Evolutionary conservation across 352 stramenopile genomes (phyloP).

Genomic region (Pelagophyceae sp.): DNA sequence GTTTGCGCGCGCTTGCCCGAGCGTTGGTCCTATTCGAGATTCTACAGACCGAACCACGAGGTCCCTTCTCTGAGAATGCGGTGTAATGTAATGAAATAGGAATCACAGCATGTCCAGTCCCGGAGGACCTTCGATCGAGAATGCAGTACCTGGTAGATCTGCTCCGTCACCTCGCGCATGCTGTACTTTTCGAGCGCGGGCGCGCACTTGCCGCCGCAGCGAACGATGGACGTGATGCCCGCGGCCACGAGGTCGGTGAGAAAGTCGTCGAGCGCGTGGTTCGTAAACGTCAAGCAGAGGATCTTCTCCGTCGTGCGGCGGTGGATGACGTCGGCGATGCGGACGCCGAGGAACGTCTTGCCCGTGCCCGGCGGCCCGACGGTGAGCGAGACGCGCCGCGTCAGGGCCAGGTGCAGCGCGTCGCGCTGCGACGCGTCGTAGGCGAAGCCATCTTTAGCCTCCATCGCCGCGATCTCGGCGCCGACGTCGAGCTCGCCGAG

Average conservation of each 20-base stretch:
- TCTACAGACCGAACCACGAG: too few species aligned
- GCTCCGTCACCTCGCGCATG: slow-evolving; percentile 8
- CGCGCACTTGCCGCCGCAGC: slow-evolving; percentile 50
- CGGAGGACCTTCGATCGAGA: neutral
- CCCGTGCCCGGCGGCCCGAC: slow-evolving; percentile 36
- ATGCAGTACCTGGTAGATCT: neutral
- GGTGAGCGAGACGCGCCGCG: slow-evolving; percentile 46
- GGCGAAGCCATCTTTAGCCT: neutral
- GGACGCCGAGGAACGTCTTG: slow-evolving; percentile 55
- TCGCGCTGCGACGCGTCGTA: slow-evolving; percentile 49
- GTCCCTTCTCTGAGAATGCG: too few species aligned
- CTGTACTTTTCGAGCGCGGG: slow-evolving; percentile 24
- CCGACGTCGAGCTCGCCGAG: neutral
- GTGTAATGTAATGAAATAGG: too few species aligned
- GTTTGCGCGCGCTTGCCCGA: too few species aligned
- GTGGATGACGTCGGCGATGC: too few species aligned
- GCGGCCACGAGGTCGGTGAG: slow-evolving; percentile 50
- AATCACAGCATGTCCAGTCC: too few species aligned
- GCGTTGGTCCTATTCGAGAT: too few species aligned
- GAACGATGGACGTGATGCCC: slow-evolving; percentile 39
- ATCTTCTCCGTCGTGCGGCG: slow-evolving; percentile 30
- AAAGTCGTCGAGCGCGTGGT: slow-evolving; percentile 63
- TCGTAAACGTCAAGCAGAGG: slow-evolving; percentile 58
- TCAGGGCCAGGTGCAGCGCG: slow-evolving; percentile 47
- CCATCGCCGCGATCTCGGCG: neutral